Conservation (phyloP, 371 early-diverging fungal species). For the Aphelidium insulamus region DNA sequence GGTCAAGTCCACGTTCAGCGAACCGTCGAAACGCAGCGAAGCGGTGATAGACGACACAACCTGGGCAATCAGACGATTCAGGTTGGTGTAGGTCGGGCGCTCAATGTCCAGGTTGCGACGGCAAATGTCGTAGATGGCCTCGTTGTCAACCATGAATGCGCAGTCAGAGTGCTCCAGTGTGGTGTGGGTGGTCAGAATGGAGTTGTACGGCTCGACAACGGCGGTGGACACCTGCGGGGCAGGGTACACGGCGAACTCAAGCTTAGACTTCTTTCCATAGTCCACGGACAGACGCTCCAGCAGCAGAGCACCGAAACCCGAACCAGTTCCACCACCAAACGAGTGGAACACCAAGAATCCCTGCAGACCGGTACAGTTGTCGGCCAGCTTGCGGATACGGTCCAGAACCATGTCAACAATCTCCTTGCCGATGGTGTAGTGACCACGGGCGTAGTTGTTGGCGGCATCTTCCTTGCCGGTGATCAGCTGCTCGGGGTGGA, state of each 20-base stretch:
- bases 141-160: conserved; percentile 98
- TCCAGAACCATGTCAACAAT: conserved; percentile 89
- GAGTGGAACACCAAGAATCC: conserved; percentile 95
- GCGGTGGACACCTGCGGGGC: conserved; percentile 95
- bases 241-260: conserved; percentile 97
- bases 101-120: conserved; percentile 93
- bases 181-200: conserved; percentile 95
- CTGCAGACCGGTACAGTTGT: conserved; percentile 93
- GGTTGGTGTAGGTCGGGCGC: conserved; percentile 90
- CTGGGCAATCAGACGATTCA: conserved; percentile 98
- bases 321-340: conserved; percentile 98
- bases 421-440: conserved; percentile 98
- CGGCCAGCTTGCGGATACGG: conserved; percentile 89
- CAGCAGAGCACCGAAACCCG: conserved; percentile 95
- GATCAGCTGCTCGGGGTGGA: conserved; percentile 97
- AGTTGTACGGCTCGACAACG: conserved; percentile 97
- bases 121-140: conserved; percentile 98
- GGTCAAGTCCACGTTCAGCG: conserved; percentile 85
- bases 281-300: conserved; percentile 91
- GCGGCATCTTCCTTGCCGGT: conserved; percentile 98
- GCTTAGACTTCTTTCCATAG: conserved; percentile 97
- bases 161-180: conserved; percentile 97
- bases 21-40: conserved; percentile 93
- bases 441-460: conserved; percentile 99
- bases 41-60: conserved; percentile 99